Base-by-base conservation (phyloP, 192 early-diverging fungal genomes). In the Coemansia sp. region DNA sequence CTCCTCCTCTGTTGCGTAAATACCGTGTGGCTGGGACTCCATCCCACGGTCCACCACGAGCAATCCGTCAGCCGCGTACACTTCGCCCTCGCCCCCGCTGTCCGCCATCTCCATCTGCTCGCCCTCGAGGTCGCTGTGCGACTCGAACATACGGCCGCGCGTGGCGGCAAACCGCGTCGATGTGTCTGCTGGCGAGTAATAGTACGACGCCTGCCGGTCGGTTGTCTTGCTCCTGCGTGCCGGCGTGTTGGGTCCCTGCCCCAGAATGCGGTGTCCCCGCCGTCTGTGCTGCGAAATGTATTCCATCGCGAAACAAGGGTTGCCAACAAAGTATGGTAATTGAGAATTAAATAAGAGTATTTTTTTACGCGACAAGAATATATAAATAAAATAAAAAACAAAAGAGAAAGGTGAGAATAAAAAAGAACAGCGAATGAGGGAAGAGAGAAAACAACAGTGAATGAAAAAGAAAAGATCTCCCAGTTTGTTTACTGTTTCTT, bases 81-180 rank as follows among this genome's bases (percentile, higher is more conserved):
- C 13, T 21, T 54, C 52, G 11, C 21, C 26, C 13, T 54, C 52
- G 11, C 19, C 23, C 2, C 40, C 7, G 40, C 39, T 23, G 52
- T 16, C 54, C 15, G 6, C 26, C 54, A 49, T 41, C 32, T 63
- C 64, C 39, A 41, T 6, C 8, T 40, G 13, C 38, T 59, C 57
- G 38, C 38, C 6, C 12, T 59, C 57, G 16, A 59, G 32, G 57
- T 59, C 61, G 44, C 61, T 63, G 10, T 63, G 57, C 11, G 57
- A 47, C 12, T 62, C 61, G 8, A 62, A 32, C 45, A 62, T 47
- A 19, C 42, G 40, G 6, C 32, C 32, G 32, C 61, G 16, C 5
- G 19, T 43, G 43, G 12, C 21, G 44, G 61, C 61, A 47, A 23
- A 62, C 3, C 61, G 61, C 52, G 52, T 54, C 9, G 52, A 26